Conservation (phyloP, 306 rosid species). For the Vigna hirtella region DNA sequence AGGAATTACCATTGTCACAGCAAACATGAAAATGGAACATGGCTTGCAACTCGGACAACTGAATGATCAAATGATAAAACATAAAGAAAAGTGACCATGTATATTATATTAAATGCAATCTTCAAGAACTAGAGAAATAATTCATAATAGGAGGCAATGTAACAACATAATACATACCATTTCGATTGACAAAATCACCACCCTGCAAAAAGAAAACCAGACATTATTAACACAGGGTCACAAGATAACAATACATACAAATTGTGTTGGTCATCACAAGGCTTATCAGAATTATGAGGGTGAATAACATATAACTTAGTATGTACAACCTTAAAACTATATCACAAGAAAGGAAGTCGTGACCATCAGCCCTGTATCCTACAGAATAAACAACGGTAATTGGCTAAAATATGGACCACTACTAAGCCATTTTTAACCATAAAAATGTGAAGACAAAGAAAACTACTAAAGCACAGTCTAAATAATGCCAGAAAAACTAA, state of each 20-base stretch:
- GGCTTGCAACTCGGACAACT: conserved; percentile 57
- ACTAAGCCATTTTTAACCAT: conserved; percentile 69
- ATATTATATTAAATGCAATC: conserved; percentile 42
- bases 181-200: conserved; percentile 84
- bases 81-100: conserved; percentile 46
- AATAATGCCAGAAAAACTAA: conserved; percentile 31
- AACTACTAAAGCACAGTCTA: conserved; percentile 22
- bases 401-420: conserved; percentile 52
- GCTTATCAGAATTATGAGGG: conserved; percentile 55
- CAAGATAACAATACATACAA: conserved; percentile 29
- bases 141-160: not conserved
- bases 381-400: conserved; percentile 95
- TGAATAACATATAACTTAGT: conserved; percentile 49
- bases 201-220: conserved; percentile 64
- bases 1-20: conserved; percentile 53
- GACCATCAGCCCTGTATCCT: conserved; percentile 93
- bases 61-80: conserved; percentile 54
- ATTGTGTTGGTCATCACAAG: conserved; percentile 49
- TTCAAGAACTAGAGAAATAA: conserved; percentile 37
- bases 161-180: conserved; percentile 61
- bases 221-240: conserved; percentile 45
- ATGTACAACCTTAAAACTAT: conserved; percentile 92
- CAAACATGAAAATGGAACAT: conserved; percentile 56
- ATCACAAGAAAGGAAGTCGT: conserved; percentile 84
- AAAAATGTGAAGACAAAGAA: conserved; percentile 31